phyloP scores from a whole-genome alignment of 495 filamentous ascomycete species.

The Penicillium tannophilum region DNA sequence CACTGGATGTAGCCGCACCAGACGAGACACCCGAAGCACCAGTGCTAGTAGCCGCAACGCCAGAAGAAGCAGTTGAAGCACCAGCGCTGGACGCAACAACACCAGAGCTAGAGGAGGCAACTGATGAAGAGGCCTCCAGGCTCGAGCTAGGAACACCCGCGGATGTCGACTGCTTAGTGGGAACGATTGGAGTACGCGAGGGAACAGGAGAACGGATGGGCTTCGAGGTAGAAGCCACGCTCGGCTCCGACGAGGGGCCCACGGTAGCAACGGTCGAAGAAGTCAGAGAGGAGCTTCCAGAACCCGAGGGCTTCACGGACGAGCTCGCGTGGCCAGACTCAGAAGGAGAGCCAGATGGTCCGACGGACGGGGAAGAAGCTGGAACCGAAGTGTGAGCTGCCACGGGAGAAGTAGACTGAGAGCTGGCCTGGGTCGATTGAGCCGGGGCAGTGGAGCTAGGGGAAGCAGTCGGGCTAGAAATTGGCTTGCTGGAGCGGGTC shows the following conservation, averaged over 20 bases:
- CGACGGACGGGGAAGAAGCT: neutral
- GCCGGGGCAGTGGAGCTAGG: neutral
- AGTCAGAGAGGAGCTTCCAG: conserved; percentile 10
- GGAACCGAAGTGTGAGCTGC: neutral
- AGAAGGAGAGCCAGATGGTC: conserved; percentile 4
- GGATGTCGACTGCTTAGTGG: neutral
- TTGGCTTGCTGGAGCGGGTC: neutral
- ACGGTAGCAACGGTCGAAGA: neutral
- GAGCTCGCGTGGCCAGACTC: conserved; percentile 13
- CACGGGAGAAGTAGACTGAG: neutral
- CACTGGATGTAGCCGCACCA: neutral
- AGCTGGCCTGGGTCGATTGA: neutral
- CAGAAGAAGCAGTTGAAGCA: conserved; percentile 1
- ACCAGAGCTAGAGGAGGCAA: neutral
- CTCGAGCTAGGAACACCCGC: neutral
- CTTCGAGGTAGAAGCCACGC: neutral
- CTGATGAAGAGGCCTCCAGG: neutral
- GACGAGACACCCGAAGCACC: neutral
- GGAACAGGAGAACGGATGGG: conserved; percentile 1
- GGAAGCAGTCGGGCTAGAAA: neutral
- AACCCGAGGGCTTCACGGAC: neutral
- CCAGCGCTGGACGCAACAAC: neutral
- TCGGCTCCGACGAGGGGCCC: neutral
- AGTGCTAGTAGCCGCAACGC: neutral
- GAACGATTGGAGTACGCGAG: neutral